Percentiles rank a stretch among this genome's conserved stretches.
Conservation (phyloP, 352 stramenopile genomes). For the Pythium insidiosum region DNA sequence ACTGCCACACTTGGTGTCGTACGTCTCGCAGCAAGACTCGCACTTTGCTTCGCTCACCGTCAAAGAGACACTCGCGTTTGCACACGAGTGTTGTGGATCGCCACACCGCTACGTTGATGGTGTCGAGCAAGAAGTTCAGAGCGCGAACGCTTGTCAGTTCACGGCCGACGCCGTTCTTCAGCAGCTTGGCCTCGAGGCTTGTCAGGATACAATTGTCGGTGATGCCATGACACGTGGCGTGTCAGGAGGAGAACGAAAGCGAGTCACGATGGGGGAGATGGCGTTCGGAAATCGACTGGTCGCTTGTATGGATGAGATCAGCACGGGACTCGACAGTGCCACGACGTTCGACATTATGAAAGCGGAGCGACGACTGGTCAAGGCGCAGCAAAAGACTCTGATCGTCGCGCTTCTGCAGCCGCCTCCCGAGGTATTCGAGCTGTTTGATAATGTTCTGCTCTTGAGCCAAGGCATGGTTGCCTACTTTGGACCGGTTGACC, state of each 20-base stretch:
- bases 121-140: too few species aligned
- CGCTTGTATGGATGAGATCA: conserved; percentile 79
- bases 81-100: conserved; percentile 35
- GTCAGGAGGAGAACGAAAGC: conserved; percentile 44
- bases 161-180: conserved; percentile 31
- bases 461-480: conserved; percentile 43
- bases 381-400: conserved; percentile 35
- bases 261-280: conserved; percentile 59
- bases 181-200: conserved; percentile 42
- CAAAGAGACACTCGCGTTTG: conserved; percentile 49
- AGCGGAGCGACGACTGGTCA: conserved; percentile 40
- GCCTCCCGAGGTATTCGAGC: conserved; percentile 38
- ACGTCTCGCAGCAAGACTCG: conserved; percentile 34
- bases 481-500: conserved; percentile 34
- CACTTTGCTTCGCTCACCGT: conserved; percentile 39
- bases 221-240: conserved; percentile 42
- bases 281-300: conserved; percentile 38
- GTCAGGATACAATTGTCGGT: conserved; percentile 48
- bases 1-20: conserved; percentile 32
- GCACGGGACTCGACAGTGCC: conserved; percentile 75
- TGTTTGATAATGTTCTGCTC: conserved; percentile 48
- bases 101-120: conserved; percentile 21
- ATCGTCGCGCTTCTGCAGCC: conserved; percentile 37
- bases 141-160: conserved; percentile 24
- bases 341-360: conserved; percentile 88